Conservation (phyloP, 306 rosid species). For the Cucumis hystrix region DNA sequence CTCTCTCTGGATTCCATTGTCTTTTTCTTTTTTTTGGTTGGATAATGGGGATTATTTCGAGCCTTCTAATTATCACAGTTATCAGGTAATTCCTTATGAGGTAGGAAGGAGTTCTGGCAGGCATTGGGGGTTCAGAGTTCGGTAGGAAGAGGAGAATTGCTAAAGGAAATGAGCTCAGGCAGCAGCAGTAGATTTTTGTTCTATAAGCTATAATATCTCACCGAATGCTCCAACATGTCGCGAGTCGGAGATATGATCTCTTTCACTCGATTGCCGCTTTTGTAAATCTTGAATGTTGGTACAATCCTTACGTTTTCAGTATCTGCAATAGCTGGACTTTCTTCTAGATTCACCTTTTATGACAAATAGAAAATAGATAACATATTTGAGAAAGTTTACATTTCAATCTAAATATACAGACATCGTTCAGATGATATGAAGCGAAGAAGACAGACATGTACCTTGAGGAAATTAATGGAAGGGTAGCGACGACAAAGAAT, state of each 20-base stretch:
- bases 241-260: constrained; percentile 80
- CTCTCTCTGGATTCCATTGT: constrained; percentile 45
- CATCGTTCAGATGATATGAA: neutral
- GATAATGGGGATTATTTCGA: constrained; percentile 36
- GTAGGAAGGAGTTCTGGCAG: constrained; percentile 38
- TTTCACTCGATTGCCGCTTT: constrained; percentile 67
- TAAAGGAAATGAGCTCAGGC: constrained; percentile 16
- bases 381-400: constrained; percentile 5
- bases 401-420: neutral
- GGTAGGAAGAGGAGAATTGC: constrained; percentile 15
- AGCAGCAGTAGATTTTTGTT: constrained; percentile 15
- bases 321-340: constrained; percentile 42
- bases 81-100: constrained; percentile 28
- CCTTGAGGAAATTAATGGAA: constrained; percentile 82
- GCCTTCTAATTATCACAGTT: constrained; percentile 40
- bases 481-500: constrained; percentile 70
- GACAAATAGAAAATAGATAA: constrained; percentile 10
- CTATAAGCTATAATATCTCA: constrained; percentile 82
- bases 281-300: constrained; percentile 96
- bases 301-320: constrained; percentile 67
- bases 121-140: neutral
- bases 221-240: constrained; percentile 78
- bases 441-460: constrained; percentile 6
- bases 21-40: constrained; percentile 6
- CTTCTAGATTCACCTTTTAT: constrained; percentile 64